Base-by-base conservation (phyloP, 2,329 filamentous ascomycete species). In the Colletotrichum sp. region DNA sequence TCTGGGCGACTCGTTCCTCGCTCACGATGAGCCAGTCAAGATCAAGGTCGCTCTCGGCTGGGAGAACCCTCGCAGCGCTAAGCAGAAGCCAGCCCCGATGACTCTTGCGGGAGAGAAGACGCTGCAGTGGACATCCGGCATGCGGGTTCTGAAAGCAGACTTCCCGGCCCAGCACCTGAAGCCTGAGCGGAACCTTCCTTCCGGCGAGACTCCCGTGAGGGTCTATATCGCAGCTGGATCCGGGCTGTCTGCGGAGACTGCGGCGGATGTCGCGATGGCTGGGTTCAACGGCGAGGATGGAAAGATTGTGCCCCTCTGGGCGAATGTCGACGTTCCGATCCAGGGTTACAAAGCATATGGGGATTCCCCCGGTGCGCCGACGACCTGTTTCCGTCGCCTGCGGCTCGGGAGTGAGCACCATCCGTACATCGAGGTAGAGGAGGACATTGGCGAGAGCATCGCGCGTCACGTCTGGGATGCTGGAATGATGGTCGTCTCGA, bases 391-490 rank as follows among this genome's bases (percentile, higher is more conserved):
- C 18, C 83, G 85, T 4, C 81, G 81, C 26, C 71, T 87, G 0
- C 77, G 79, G 9, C 65, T 84, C 39, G 81, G 79, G 32, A 8
- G 80, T 79, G 2, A 76, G 78, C 2, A 79, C 79, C 10, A 81
- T 4, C 78, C 81, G 1, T 78, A 77, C 12, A 76, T 90, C 9
- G 84, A 87, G 32, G 82, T 92, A 6, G 88, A 90, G 69, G 91
- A 92, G 76, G 89, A 91, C 68, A 87, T 92, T 12, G 90, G 90
- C 16, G 90, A 92, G 82, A 91, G 89, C 79, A 92, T 92, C 71
- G 90, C 90, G 1, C 87, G 90, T 4, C 90, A 92, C 76, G 85
- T 92, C 8, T 92, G 90, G 90, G 90, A 92, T 68, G 90, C 87
- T 2, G 90, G 90, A 1, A 83, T 92, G 12, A 83, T 89, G 8